Percentiles rank a stretch among this genome's conserved stretches.
Conservation (phyloP, 805 yeast species). For the Yarrowia sp. region DNA sequence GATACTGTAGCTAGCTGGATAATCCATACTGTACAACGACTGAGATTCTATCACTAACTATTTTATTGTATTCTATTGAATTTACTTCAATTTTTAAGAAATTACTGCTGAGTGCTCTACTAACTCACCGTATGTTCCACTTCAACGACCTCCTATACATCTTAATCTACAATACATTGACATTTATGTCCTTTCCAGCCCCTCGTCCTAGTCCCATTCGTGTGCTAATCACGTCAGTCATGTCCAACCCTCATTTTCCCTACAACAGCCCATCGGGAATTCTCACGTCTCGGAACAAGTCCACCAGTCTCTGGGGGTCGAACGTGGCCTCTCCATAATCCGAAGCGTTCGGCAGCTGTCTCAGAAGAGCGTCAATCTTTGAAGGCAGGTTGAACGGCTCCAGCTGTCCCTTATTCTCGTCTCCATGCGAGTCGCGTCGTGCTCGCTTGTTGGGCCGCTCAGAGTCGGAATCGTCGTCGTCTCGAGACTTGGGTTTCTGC, state of each 20-base stretch:
- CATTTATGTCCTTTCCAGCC: background rate
- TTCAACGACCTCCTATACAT: too few relatives aligned
- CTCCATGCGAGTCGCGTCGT: constrained; percentile 40
- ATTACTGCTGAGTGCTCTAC: too few relatives aligned
- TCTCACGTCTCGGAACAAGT: constrained; percentile 43
- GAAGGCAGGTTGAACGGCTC: constrained; percentile 48
- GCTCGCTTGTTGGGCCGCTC: constrained; percentile 41
- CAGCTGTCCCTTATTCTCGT: constrained; percentile 8
- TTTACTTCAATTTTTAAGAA: too few relatives aligned
- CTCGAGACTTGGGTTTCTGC: constrained; percentile 39
- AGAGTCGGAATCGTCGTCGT: constrained; percentile 18
- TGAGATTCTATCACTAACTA: too few relatives aligned
- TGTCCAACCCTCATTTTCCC: too few relatives aligned
- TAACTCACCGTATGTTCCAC: too few relatives aligned
- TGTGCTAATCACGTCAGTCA: too few relatives aligned
- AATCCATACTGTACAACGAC: too few relatives aligned
- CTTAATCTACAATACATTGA: constrained; percentile 9
- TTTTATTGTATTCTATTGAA: too few relatives aligned
- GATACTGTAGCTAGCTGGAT: too few relatives aligned
- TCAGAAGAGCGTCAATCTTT: constrained; percentile 48
- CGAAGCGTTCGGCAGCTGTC: constrained; percentile 10
- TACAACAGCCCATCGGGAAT: constrained; percentile 44
- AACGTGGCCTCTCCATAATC: constrained; percentile 55
- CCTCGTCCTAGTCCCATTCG: too few relatives aligned
- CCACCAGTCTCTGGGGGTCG: constrained; percentile 61